Evolutionary conservation across 257 asterid species (phyloP).

Genomic region (Plantago elongata): DNA sequence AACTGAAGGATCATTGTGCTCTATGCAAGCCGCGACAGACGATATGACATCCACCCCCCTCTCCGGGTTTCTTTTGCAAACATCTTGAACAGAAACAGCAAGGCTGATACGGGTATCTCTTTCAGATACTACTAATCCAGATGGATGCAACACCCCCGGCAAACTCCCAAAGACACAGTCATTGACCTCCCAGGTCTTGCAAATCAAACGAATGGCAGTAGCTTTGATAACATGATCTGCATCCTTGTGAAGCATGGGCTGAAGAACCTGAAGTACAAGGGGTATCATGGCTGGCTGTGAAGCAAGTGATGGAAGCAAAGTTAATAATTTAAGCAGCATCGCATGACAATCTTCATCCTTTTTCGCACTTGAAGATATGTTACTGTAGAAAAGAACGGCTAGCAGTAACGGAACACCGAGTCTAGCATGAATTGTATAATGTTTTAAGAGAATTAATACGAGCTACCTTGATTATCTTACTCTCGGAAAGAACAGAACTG

Average conservation of each 20-base stretch:
- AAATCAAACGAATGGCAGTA: slow-evolving; percentile 78
- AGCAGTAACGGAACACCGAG: slow-evolving; percentile 74
- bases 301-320: slow-evolving; percentile 78
- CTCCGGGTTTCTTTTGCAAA: slow-evolving; percentile 90
- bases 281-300: slow-evolving; percentile 90
- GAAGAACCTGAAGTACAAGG: slow-evolving; percentile 71
- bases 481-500: too few relatives aligned
- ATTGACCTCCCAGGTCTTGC: slow-evolving; percentile 92
- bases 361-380: slow-evolving; percentile 47
- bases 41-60: slow-evolving; percentile 96
- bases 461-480: too few relatives aligned
- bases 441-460: too few relatives aligned
- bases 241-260: slow-evolving; percentile 88
- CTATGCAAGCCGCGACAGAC: slow-evolving; percentile 88
- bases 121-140: slow-evolving; percentile 42
- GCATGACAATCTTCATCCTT: slow-evolving; percentile 41
- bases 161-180: slow-evolving; percentile 85
- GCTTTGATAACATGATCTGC: slow-evolving; percentile 63
- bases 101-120: slow-evolving; percentile 57
- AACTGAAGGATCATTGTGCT: slow-evolving; percentile 62
- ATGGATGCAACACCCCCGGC: slow-evolving; percentile 77
- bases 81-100: slow-evolving; percentile 81
- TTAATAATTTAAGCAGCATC: slow-evolving; percentile 72
- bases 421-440: too few relatives aligned
- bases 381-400: slow-evolving; percentile 60